Evolutionary conservation across 306 rosid genomes (phyloP).

Genomic region (Aeschynomene evenia): DNA sequence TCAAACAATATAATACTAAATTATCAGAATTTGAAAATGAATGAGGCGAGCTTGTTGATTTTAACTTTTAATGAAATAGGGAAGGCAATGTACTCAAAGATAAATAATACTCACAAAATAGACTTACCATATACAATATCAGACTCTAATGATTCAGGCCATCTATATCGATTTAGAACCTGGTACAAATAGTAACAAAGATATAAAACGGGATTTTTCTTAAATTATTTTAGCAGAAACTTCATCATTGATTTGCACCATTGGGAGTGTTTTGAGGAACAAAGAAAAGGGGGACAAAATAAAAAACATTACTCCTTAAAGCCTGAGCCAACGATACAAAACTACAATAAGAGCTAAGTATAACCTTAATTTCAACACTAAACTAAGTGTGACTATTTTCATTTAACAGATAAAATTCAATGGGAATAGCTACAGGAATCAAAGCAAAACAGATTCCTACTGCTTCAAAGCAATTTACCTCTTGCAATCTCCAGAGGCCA

Average conservation of each 20-base stretch:
- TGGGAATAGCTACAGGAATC: background rate
- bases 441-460: slow-evolving; percentile 23
- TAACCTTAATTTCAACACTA: slow-evolving; percentile 21
- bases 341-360: slow-evolving; percentile 14
- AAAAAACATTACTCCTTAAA: background rate
- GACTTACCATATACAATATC: slow-evolving; percentile 66
- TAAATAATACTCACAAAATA: background rate
- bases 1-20: slow-evolving; percentile 23
- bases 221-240: slow-evolving; percentile 10
- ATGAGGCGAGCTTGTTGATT: slow-evolving; percentile 4
- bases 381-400: slow-evolving; percentile 2
- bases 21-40: background rate
- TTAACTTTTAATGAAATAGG: background rate
- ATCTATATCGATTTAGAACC: slow-evolving; percentile 68
- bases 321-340: background rate
- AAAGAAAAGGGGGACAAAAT: background rate
- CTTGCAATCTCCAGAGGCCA: slow-evolving; percentile 72
- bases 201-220: slow-evolving; percentile 21
- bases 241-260: slow-evolving; percentile 5
- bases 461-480: slow-evolving; percentile 47
- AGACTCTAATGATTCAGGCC: slow-evolving; percentile 79
- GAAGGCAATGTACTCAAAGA: background rate
- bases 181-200: slow-evolving; percentile 23
- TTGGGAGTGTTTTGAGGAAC: background rate
- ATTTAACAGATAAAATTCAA: background rate